phyloP scores from a whole-genome alignment of 2,329 filamentous ascomycete genomes.

The Leptodontidium sp. region DNA sequence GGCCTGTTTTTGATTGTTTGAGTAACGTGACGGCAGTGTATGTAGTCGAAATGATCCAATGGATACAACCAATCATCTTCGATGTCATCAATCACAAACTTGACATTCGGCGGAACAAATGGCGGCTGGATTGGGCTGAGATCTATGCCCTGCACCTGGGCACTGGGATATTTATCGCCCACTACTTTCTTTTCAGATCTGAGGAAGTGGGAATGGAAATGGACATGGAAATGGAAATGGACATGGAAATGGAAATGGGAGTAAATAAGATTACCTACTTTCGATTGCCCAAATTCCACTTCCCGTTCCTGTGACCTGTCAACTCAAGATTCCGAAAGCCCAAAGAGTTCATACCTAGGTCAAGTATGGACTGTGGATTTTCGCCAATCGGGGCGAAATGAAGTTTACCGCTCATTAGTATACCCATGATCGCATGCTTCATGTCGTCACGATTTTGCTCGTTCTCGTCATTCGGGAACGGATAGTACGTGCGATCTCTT shows the following conservation, averaged over 20 bases:
- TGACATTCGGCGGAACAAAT: conserved; percentile 54
- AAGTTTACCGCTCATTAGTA: conserved; percentile 29
- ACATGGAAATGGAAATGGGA: no score
- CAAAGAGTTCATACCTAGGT: background rate
- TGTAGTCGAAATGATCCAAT: conserved; percentile 57
- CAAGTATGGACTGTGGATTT: conserved; percentile 30
- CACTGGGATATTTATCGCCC: conserved; percentile 39
- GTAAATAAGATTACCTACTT: background rate
- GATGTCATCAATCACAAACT: conserved; percentile 60
- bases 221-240: no score
- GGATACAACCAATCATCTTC: conserved; percentile 57
- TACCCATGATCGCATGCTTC: conserved; percentile 30
- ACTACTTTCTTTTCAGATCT: conserved; percentile 36
- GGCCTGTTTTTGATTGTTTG: conserved; percentile 65
- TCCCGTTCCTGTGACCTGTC: conserved; percentile 48
- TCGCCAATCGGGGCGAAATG: conserved; percentile 36
- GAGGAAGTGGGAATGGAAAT: background rate
- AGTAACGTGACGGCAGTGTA: conserved; percentile 58
- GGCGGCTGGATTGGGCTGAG: conserved; percentile 43
- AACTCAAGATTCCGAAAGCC: background rate
- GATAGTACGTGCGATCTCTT: conserved; percentile 7
- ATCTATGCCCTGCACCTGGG: conserved; percentile 41
- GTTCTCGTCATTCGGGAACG: conserved; percentile 18
- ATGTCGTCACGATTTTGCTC: conserved; percentile 28
- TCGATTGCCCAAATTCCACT: conserved; percentile 50